Evolutionary conservation across 495 filamentous ascomycete species (phyloP), one percentile per base, ranked within the genome.

Genomic region (Terfezia claveryi): DNA sequence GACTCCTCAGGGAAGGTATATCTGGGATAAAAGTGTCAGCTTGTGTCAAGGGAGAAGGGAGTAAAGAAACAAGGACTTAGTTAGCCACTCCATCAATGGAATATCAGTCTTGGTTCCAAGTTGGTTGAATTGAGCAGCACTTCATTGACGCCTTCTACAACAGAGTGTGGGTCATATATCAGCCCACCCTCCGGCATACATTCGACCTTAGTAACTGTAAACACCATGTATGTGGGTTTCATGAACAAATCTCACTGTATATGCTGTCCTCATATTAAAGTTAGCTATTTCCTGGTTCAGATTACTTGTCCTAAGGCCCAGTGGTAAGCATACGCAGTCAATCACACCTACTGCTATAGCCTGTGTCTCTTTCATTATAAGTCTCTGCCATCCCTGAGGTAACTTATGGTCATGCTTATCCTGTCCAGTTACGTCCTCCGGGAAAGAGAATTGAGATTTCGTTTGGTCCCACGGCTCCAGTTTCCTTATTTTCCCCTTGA

Each of bases 1-100:
- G 76, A 71, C 61, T 83, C 80, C 53, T 76, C 74, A 0, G 77
- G 73, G 59, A 82, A 83, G 1, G 80, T 83, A 37, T 63, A 61
- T 54, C 27, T 32, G 4, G 1, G 27, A 32, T 2, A 32, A 4
- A 32, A 32, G 7, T 32, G 27, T 32, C 27, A 32, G 27, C 27
- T 32, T 32, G 27, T 32, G 27, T 32, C 27, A 32, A 32, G 27
- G 27, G 27, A 32, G 7, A 32, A 5, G 27, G 27, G 7, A 32
- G 27, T 32, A 32, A 32, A 32, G 27, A 0, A 20, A 32, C 27
- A 32, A 32, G 27, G 7, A 32, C 27, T 32, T 32, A 32, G 27
- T 32, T 32, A 64, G 36, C 61, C 61, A 64, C 54, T 62, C 57
- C 38, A 62, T 38, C n/a, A 64, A 44, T 11, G 61, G 61, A 20